Base-by-base conservation (phyloP, 2,329 filamentous ascomycete genomes). In the Ophiostoma quercus region DNA sequence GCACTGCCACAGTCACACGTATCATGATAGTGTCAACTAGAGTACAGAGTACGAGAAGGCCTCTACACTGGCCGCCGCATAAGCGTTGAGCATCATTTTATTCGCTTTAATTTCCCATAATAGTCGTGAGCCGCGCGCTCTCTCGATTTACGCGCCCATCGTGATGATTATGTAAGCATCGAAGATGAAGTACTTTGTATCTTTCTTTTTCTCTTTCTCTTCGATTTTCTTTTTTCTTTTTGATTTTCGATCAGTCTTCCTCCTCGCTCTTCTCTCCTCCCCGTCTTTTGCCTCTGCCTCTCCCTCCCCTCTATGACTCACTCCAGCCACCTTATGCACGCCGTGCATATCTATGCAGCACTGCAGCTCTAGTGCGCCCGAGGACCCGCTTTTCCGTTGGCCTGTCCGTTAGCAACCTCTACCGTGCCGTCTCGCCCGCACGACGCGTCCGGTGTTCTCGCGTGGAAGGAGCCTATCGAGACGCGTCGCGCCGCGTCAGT, bases 401-500 rank as follows among this genome's bases (percentile, higher is more conserved):
- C 25, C 25, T 29, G 25, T 29, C 25, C 25, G 25, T 29, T 29
- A 29, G 25, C 25, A 29, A 29, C 25, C 25, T 29, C 11, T 60
- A 7, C 54, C 41, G 25, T 29, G 25, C 25, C 25, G 43, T 47
- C 16, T 47, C 19, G 43, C 43, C 43, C 57, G 57, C 25, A 29
- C 63, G 22, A 65, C 66, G 43, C 67, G 68, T 68, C 68, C 71
- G 68, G 39, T 51, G 32, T 57, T 51, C 8, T 9, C 57, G 43
- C 43, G 39, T 47, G 19, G 43, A n/a, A 19, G 43, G 32, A 25
- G 66, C 67, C n/a, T 29, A 62, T 62, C 57, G 25, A 29, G 25
- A 71, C 71, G 71, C 68, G 66, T 47, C 69, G 32, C 43, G 11
- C 51, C 51, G 69, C 69, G 69, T 68, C 67, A 66, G 12, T n/a